phyloP scores from a whole-genome alignment of 768 basidiomycete species.

The Clavulina sp. region DNA sequence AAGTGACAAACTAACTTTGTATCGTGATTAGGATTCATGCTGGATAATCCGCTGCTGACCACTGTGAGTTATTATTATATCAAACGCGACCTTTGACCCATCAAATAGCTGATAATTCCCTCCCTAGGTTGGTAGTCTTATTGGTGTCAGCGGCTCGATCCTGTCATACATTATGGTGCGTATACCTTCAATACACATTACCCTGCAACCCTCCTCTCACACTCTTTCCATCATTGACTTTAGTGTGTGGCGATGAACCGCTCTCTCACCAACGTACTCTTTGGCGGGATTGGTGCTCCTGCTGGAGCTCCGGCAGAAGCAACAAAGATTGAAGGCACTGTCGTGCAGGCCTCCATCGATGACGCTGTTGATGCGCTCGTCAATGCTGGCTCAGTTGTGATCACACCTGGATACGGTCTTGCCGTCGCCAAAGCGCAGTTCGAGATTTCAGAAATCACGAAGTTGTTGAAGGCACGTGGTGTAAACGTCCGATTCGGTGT shows the following conservation, averaged over 20 bases:
- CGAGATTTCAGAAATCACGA: constrained; percentile 51
- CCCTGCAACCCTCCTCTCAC: no score
- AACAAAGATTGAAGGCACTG: constrained; percentile 59
- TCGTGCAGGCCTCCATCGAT: constrained; percentile 62
- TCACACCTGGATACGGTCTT: constrained; percentile 68
- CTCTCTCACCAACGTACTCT: constrained; percentile 67
- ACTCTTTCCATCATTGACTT: constrained; percentile 4
- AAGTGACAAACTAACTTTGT: not conserved
- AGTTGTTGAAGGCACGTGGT: constrained; percentile 51
- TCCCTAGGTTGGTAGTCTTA: constrained; percentile 60
- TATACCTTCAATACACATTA: not conserved
- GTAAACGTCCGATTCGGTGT: constrained; percentile 38
- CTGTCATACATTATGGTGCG: constrained; percentile 83
- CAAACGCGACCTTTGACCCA: not conserved
- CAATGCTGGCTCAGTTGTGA: constrained; percentile 69
- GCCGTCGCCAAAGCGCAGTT: constrained; percentile 85
- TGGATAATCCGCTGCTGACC: constrained; percentile 69
- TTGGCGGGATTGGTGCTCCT: constrained; percentile 57
- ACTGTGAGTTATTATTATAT: constrained; percentile 19
- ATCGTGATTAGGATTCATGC: constrained; percentile 45
- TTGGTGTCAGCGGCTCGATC: constrained; percentile 81
- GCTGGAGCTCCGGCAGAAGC: constrained; percentile 26
- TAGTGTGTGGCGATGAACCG: constrained; percentile 90
- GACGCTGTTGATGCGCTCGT: constrained; percentile 62
- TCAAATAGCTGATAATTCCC: not conserved